Base-by-base conservation (phyloP, 306 rosid species). In the Cicer pinnatifidum region DNA sequence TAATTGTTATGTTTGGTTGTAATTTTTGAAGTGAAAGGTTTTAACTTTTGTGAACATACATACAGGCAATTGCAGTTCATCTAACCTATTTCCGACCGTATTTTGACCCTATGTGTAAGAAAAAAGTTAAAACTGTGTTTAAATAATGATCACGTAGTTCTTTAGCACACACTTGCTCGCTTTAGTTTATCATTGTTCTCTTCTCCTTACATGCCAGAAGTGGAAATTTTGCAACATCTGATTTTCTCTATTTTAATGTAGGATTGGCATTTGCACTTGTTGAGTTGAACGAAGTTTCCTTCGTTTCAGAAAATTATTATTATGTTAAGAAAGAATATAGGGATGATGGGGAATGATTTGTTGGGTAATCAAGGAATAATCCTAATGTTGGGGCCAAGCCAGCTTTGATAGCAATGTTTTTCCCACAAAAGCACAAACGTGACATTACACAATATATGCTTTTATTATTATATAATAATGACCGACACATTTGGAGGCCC, bases 351-450 rank as follows among this genome's bases (percentile, higher is more conserved):
- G 75, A 78, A 69, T 64, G 23, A 70, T 63, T 63, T 75, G 78
- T 81, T 63, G 51, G 75, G 64, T 63, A 76, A 71, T 64, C 48
- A 76, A 76, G 66, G 81, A 75, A 81, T 78, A 70, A 69, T 71
- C 67, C 33, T 3, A 33, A 28, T 75, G 67, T 51, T 60, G 80
- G 83, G 72, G 67, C 70, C 78, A 59, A 46, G 52, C 8, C 78
- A 63, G 62, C 81, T 73, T 78, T 62, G 61, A 78, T 48, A 12
- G 66, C 7, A 53, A 53, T 70, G 57, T 72, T 13, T 66, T 75
- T 64, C 43, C 35, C 15, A 57, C 71, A 48, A 65, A 83, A 75
- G 72, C 73, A 75, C 75, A 75, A 75, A 69, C 59, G 41, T 62
- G 66, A 82, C 71, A 78, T 72, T 45, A 68, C 52, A 67, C 1